A percentile compares a stretch with the other conserved stretches of the same genome.
These are phyloP conservation scores for Trichoderma sp. DNA, from an alignment of 2,329 filamentous ascomycete genomes.

Conservation along the genomic window DNA sequence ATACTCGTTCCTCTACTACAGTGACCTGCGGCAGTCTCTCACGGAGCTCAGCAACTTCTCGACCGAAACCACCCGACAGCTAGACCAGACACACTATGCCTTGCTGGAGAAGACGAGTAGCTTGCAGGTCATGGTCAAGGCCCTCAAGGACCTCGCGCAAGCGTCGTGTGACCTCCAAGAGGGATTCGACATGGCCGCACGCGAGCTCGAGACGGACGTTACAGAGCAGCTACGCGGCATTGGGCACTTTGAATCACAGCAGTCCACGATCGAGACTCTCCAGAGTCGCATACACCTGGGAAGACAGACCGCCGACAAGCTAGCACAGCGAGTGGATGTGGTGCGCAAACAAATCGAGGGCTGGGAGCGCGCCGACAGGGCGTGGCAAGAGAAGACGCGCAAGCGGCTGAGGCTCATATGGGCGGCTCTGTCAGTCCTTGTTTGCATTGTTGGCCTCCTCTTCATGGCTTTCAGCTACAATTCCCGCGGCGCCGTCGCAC, in stretches of 20 bases:
- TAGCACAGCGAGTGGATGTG: conserved; percentile 62
- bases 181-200: conserved; percentile 59
- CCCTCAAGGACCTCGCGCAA: conserved; percentile 64
- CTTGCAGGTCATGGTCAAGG: conserved; percentile 62
- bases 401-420: conserved; percentile 62
- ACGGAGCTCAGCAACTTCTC: conserved; percentile 58
- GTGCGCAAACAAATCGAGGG: conserved; percentile 63
- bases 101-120: conserved; percentile 66
- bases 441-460: conserved; percentile 49
- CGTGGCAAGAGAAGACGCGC: conserved; percentile 67
- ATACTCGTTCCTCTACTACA: conserved; percentile 27
- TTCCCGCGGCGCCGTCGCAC: conserved; percentile 5
- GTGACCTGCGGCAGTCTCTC: conserved; percentile 53
- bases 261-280: conserved; percentile 60
- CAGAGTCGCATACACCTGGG: conserved; percentile 60
- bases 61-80: conserved; percentile 58
- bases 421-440: conserved; percentile 53
- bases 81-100: conserved; percentile 73
- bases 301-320: conserved; percentile 55
- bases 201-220: conserved; percentile 59
- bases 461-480: conserved; percentile 35
- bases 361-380: conserved; percentile 65
- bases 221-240: conserved; percentile 59
- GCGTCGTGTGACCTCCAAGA: conserved; percentile 57
- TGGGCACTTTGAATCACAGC: conserved; percentile 63